Base-by-base conservation (phyloP, 1,284 basidiomycete species). In the Ceratobasidium sp. region DNA sequence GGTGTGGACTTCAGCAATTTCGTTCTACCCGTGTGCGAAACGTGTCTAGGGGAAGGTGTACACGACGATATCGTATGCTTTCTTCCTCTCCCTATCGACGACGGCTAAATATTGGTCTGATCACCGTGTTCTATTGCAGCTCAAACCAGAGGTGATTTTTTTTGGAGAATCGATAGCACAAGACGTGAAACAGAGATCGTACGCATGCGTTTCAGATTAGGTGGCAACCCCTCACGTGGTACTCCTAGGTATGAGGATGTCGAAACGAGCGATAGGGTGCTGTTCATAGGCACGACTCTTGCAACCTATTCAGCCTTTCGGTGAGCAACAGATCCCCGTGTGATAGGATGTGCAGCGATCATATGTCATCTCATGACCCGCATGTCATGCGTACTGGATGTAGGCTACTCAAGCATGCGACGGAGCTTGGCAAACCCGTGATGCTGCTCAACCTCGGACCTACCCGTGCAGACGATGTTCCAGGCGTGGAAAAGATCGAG, bases 251-350 rank as follows among this genome's bases (percentile, higher is more conserved):
- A 90, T 81, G 82, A 83, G 15, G 87, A 92, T 62, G 84, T 97
- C 20, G 89, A 92, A 79, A 81, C 85, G 2, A 87, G 90, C 7
- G 92, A 93, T 70, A 88, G 90, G 66, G 84, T 98, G 0, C 89
- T 98, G 71, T 86, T 97, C 61, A 85, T 97, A 52, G 96, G 96
- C 44, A 96, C 95, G 0, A 96, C 94, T 0, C 89, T 98, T 15
- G 96, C 96, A 1, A 98, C 96, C 0, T 97, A 94, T 84, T 96
- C 94, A 9, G 95, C 96, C 0, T 97, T 93, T 84, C 88, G 95
- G 93, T 93, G 81, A 76, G 69, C 50, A 62, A 71, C 52, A 46
- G 46, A 59, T 69, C 50, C 50, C 61, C 68, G 69, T 44, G 61
- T 44, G 38, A 13, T 42, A 15, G 57, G 13, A 26, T 66, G n/a